phyloP scores from a whole-genome alignment of 2,329 filamentous ascomycete genomes.

The Stachybotrys elegans region DNA sequence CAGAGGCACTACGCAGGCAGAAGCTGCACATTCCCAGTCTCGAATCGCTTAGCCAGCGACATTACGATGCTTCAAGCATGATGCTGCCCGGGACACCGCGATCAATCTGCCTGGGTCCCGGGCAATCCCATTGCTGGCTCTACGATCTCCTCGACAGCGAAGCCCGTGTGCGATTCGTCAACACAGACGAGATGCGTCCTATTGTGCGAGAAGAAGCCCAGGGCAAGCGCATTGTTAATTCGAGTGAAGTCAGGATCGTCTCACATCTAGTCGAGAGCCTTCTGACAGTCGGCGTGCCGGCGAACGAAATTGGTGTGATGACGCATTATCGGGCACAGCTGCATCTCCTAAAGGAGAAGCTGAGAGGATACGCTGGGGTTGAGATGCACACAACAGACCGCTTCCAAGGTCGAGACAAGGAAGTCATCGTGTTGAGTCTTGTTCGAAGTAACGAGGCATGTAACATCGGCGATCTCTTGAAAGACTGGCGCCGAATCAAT shows the following conservation, averaged over 20 bases:
- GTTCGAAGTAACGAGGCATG: conserved; percentile 81
- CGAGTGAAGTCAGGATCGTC: conserved; percentile 72
- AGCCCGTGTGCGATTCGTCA: conserved; percentile 77
- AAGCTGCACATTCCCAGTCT: conserved; percentile 66
- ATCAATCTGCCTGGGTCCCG: conserved; percentile 51
- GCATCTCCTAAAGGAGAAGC: conserved; percentile 68
- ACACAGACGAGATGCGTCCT: conserved; percentile 72
- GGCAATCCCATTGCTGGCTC: conserved; percentile 65
- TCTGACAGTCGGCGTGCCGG: conserved; percentile 67
- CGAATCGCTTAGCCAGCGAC: conserved; percentile 51
- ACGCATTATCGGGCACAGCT: conserved; percentile 95
- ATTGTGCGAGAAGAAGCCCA: conserved; percentile 65
- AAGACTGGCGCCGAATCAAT: conserved; percentile 90
- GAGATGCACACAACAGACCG: conserved; percentile 97
- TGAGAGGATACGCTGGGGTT: conserved; percentile 58
- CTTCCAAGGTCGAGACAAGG: conserved; percentile 95
- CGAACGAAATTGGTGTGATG: conserved; percentile 83
- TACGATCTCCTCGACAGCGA: conserved; percentile 63
- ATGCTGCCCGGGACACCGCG: conserved; percentile 33
- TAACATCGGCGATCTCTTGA: conserved; percentile 83
- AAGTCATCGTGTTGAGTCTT: conserved; percentile 80
- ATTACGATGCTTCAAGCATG: conserved; percentile 49
- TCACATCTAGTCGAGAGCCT: conserved; percentile 77
- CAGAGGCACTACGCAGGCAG: conserved; percentile 63
- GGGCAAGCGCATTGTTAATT: conserved; percentile 84